Evolutionary conservation across 1,284 basidiomycete genomes (phyloP).

Genomic region (Coniferiporia sulphurascens): DNA sequence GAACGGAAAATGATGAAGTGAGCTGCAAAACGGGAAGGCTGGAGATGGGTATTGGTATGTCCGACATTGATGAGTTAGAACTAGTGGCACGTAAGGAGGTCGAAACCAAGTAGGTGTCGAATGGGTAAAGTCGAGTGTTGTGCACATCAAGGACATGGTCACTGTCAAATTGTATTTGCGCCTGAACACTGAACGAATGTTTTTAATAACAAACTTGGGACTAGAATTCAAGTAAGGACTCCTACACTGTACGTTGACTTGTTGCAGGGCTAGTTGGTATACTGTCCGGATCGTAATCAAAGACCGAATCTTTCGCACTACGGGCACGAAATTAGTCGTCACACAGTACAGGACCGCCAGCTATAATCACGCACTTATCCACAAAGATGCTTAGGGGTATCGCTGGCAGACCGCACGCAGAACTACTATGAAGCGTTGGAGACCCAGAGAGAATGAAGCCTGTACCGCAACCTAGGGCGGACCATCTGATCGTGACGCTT

Average conservation of each 20-base stretch:
- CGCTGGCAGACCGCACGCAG: slow-evolving; percentile 43
- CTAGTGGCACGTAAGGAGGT: slow-evolving; percentile 41
- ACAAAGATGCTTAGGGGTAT: slow-evolving; percentile 42
- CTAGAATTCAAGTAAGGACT: neutral
- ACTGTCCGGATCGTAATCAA: slow-evolving; percentile 41
- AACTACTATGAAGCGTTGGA: slow-evolving; percentile 43
- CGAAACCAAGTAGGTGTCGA: slow-evolving; percentile 50
- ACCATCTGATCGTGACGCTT: slow-evolving; percentile 51
- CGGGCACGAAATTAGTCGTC: neutral
- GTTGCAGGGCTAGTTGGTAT: slow-evolving; percentile 39
- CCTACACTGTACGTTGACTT: slow-evolving; percentile 39
- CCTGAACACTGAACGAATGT: slow-evolving; percentile 41
- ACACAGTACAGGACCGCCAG: neutral
- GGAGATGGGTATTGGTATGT: slow-evolving; percentile 37
- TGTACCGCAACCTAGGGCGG: slow-evolving; percentile 48
- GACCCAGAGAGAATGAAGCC: slow-evolving; percentile 44
- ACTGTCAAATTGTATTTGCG: slow-evolving; percentile 52
- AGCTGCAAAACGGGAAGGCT: slow-evolving; percentile 40
- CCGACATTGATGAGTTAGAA: slow-evolving; percentile 13
- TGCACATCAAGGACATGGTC: slow-evolving; percentile 57
- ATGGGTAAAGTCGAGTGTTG: slow-evolving; percentile 49
- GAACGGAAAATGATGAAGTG: slow-evolving; percentile 45
- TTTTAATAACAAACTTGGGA: neutral
- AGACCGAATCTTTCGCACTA: slow-evolving; percentile 26
- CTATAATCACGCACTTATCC: slow-evolving; percentile 38